Percentiles rank a stretch among this genome's conserved stretches.
Conservation (phyloP, 495 filamentous ascomycete genomes). For the Aspergillus diversus region DNA sequence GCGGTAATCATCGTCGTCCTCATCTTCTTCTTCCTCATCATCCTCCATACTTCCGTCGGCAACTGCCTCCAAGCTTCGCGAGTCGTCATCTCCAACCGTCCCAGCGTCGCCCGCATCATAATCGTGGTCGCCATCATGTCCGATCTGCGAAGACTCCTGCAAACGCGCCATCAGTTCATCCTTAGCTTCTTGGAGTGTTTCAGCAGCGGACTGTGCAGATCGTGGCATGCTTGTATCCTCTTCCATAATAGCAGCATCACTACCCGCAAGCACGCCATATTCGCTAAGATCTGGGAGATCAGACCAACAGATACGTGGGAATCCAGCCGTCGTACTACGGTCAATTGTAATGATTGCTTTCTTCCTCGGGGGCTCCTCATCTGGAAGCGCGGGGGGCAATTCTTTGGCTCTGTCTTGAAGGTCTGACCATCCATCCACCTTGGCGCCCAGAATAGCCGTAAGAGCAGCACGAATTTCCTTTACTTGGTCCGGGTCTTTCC, state of each 20-base stretch:
- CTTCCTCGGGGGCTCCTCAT: constrained; percentile 45
- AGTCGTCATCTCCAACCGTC: constrained; percentile 51
- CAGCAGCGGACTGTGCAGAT: constrained; percentile 57
- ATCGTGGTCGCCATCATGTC: constrained; percentile 46
- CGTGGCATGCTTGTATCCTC: constrained; percentile 57
- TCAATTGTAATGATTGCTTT: constrained; percentile 51
- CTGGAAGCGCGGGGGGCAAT: constrained; percentile 43
- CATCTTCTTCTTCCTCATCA: constrained; percentile 72
- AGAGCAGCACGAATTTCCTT: constrained; percentile 51
- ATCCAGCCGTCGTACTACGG: constrained; percentile 47
- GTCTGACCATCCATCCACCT: constrained; percentile 53
- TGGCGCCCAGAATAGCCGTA: constrained; percentile 51
- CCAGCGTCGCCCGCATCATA: constrained; percentile 55
- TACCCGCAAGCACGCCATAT: constrained; percentile 35
- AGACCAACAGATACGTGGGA: constrained; percentile 52
- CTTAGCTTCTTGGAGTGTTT: constrained; percentile 58
- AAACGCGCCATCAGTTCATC: constrained; percentile 62
- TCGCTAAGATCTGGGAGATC: constrained; percentile 52
- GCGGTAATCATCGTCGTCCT: constrained; percentile 78
- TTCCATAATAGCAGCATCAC: constrained; percentile 44
- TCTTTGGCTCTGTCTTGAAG: constrained; percentile 50
- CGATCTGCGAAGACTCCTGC: constrained; percentile 52
- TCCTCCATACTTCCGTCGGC: constrained; percentile 59
- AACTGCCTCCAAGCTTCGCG: constrained; percentile 47
- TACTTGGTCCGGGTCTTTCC: constrained; percentile 50